Evolutionary conservation across 1,284 basidiomycete genomes (phyloP).

Genomic region (Cryptococcus amylolentus): DNA sequence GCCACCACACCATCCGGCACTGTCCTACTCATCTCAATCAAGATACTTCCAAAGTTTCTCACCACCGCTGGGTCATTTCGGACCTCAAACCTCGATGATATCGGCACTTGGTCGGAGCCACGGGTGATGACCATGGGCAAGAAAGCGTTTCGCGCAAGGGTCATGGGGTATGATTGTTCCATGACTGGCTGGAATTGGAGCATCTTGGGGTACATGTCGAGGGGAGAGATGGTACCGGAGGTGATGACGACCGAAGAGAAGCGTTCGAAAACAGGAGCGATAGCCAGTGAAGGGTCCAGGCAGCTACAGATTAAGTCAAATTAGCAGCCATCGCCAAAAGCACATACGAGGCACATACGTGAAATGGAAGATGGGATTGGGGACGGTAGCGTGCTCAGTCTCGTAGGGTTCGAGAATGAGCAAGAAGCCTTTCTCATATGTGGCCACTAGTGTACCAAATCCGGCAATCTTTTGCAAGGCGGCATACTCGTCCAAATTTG

Average conservation of each 20-base stretch:
- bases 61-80: conserved; percentile 99
- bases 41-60: conserved; percentile 95
- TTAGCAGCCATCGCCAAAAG: neutral
- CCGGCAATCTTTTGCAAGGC: conserved; percentile 91
- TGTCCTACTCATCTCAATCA: conserved; percentile 95
- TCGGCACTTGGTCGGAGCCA: conserved; percentile 96
- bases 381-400: conserved; percentile 96
- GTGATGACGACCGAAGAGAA: conserved; percentile 99
- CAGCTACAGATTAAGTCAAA: conserved; percentile 58
- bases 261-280: conserved; percentile 96
- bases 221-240: conserved; percentile 93
- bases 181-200: conserved; percentile 96
- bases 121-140: conserved; percentile 97
- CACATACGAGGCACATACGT: conserved; percentile 59
- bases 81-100: conserved; percentile 98
- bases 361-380: conserved; percentile 98
- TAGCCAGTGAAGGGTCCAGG: conserved; percentile 94
- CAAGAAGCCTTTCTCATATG: conserved; percentile 97
- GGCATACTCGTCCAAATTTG: conserved; percentile 83
- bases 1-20: conserved; percentile 99
- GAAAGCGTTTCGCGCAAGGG: conserved; percentile 93
- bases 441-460: conserved; percentile 95
- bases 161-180: conserved; percentile 98
- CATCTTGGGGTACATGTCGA: conserved; percentile 99
- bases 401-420: conserved; percentile 98